Percentiles rank a stretch among this genome's conserved stretches.
phyloP scores from a whole-genome alignment of 331 rosid genomes.

The Spiraea crenata region DNA sequence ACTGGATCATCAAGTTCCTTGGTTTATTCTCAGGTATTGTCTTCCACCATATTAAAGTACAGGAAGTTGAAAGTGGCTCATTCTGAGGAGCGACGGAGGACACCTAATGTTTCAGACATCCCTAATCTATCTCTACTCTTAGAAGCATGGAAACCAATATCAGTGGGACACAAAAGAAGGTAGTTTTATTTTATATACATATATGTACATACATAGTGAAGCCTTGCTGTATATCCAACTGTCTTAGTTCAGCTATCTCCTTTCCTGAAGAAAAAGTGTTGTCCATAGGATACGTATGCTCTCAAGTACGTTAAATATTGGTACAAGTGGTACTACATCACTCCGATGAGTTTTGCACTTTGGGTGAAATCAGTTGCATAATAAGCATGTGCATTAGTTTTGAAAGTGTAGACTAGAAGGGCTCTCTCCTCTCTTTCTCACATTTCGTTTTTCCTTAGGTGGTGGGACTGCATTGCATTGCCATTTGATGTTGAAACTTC shows the following conservation, averaged over 20 bases:
- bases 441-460: slow-evolving; percentile 49
- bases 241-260: slow-evolving; percentile 7
- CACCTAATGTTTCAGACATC: slow-evolving; percentile 35
- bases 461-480: slow-evolving; percentile 97
- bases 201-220: neutral
- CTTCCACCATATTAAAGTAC: slow-evolving; percentile 61
- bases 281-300: neutral
- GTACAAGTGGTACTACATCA: neutral
- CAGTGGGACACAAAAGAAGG: slow-evolving; percentile 92
- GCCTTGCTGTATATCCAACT: neutral
- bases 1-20: neutral
- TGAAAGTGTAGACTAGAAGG: neutral
- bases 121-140: slow-evolving; percentile 49
- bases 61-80: slow-evolving; percentile 51
- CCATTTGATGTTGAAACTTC: slow-evolving; percentile 78
- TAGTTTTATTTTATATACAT: slow-evolving; percentile 19
- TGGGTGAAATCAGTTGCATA: neutral
- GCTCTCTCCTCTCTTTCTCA: neutral
- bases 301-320: neutral
- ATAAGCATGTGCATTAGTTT: neutral
- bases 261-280: neutral
- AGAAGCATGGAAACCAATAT: slow-evolving; percentile 92
- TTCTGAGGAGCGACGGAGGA: slow-evolving; percentile 33
- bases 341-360: neutral
- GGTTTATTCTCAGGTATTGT: slow-evolving; percentile 63